Evolutionary conservation across 2,329 filamentous ascomycete genomes (phyloP).

Genomic region (Aspergillus sp.): DNA sequence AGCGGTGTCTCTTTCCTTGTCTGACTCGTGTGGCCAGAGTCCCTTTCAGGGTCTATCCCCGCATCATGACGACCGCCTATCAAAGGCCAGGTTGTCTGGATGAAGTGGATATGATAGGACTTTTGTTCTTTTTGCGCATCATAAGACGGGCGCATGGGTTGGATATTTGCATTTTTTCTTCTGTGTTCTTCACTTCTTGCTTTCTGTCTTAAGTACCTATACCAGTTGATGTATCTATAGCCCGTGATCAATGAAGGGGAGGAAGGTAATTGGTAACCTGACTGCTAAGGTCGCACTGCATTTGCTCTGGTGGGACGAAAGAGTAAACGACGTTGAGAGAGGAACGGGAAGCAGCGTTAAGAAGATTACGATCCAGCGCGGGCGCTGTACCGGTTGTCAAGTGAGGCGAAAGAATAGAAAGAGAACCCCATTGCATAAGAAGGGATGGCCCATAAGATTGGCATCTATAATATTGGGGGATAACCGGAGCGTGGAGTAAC

Average conservation of each 20-base stretch:
- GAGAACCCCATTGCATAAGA: no score
- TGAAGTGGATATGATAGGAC: constrained; percentile 10
- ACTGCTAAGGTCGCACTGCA: background rate
- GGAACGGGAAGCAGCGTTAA: background rate
- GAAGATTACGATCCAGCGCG: background rate
- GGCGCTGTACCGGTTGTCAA: background rate
- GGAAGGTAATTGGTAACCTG: background rate
- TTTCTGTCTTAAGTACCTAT: constrained; percentile 9
- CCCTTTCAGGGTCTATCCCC: constrained; percentile 7
- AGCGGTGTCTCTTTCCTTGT: constrained; percentile 10
- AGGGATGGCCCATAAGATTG: no score
- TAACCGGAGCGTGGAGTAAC: no score
- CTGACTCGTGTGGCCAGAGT: background rate
- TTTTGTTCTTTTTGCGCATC: constrained; percentile 15
- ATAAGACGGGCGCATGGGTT: constrained; percentile 18
- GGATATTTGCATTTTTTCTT: constrained; percentile 8
- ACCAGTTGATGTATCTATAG: constrained; percentile 8
- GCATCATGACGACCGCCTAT: background rate
- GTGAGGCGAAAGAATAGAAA: no score
- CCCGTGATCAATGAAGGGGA: background rate
- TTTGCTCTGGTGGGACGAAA: background rate
- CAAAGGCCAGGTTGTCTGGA: background rate
- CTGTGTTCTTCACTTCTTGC: constrained; percentile 9
- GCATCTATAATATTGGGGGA: no score
- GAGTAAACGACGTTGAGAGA: background rate